Conservation (phyloP, 164 flowering plant species). For the Nymphaea thermarum region DNA sequence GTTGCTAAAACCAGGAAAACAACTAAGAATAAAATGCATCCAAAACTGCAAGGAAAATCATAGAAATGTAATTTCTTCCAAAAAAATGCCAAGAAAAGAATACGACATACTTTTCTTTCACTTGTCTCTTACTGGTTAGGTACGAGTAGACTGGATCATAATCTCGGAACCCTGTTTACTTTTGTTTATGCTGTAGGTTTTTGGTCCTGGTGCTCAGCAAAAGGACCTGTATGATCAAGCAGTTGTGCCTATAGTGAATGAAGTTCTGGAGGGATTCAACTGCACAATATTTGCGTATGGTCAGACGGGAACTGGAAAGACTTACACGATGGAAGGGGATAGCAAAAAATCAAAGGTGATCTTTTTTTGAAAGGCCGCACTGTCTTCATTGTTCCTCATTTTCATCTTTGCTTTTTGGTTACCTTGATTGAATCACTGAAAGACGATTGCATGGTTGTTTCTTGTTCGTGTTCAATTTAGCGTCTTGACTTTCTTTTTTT, state of each 20-base stretch:
- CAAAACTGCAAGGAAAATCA: not conserved
- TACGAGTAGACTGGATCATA: not conserved
- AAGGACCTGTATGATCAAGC: slow-evolving; percentile 91
- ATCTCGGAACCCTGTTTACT: not conserved
- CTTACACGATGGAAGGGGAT: slow-evolving; percentile 97
- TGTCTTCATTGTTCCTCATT: not conserved
- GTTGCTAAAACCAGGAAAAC: not conserved
- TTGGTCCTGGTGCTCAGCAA: slow-evolving; percentile 87
- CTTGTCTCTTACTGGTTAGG: slow-evolving; percentile 44
- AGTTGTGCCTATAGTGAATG: slow-evolving; percentile 81
- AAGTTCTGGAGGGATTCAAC: slow-evolving; percentile 91
- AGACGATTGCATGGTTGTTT: not conserved
- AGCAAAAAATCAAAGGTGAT: slow-evolving; percentile 80
- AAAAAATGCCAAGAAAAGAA: not conserved
- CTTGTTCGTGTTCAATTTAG: too few relatives aligned
- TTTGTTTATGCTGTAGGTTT: slow-evolving; percentile 38
- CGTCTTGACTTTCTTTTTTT: not conserved
- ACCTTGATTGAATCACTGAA: not conserved
- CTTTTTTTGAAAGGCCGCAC: not conserved
- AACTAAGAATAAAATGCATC: not conserved
- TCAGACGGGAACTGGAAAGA: slow-evolving; percentile 97
- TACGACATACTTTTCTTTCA: slow-evolving; percentile 67
- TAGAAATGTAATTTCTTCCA: not conserved
- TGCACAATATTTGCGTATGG: slow-evolving; percentile 99
- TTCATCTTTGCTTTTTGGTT: not conserved